Base-by-base conservation (phyloP, 2,329 filamentous ascomycete genomes). In the Epichloe hybrida region DNA sequence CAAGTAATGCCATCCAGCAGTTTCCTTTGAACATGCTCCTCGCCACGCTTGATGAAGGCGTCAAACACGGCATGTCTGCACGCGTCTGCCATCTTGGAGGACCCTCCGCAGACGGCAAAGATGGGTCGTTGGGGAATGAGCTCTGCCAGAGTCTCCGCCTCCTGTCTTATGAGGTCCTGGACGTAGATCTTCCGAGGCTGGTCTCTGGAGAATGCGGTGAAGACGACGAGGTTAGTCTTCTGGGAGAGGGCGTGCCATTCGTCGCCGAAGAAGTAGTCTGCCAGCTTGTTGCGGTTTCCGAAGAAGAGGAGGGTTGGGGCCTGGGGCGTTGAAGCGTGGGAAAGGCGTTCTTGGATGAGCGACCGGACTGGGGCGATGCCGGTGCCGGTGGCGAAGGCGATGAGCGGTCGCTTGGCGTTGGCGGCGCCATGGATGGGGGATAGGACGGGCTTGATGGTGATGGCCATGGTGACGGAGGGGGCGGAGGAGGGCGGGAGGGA, bases 361-460 rank as follows among this genome's bases (percentile, higher is more conserved):
- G 84, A 80, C 3, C 90, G 81, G 60, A 95, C 81, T 0, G 91
- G 90, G 0, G 90, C 91, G 35, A 96, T 72, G 6, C 90, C 90
- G 0, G 90, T 96, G 3, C 90, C 90, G 0, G 90, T 86, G 1
- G 84, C 88, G 49, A 96, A 79, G 60, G 90, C 80, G 36, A 95
- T 72, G 7, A 90, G 75, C 0, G 89, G 85, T 1, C 69, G 66
- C 35, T 56, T 59, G 42, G 64, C 62, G 23, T 67, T 64, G 17
- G 59, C 55, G 5, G 69, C 37, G 55, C 70, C 55, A 63, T 69
- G 58, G 62, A 74, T 57, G 65, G 70, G 65, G 65, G 61, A 62
- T 50, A 66, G 60, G 50, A 69, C 73, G 68, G 54, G 76, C 71
- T 63, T 75, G 68, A 69, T 76, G 67, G 56, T 83, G 61, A 94